Conservation (phyloP, 140 eudicot genomes). For the Artemisia princeps region DNA sequence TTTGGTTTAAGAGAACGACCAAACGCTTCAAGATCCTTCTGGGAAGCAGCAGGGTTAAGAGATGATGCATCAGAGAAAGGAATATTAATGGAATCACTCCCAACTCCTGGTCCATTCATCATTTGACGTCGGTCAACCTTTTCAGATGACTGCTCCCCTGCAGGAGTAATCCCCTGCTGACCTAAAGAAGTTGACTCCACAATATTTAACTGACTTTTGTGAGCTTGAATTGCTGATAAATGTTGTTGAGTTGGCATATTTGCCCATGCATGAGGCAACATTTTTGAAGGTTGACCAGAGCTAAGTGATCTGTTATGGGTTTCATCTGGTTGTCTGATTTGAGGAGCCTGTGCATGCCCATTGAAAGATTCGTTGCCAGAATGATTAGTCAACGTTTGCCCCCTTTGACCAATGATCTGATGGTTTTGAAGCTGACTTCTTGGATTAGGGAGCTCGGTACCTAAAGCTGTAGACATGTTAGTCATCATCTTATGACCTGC, state of each 20-base stretch:
- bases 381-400: no score
- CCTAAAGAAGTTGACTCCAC: constrained; percentile 43
- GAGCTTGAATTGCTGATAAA: constrained; percentile 31
- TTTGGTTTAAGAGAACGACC: constrained; percentile 71
- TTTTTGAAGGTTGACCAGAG: constrained; percentile 27
- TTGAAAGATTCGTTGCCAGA: constrained; percentile 29
- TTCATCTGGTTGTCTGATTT: constrained; percentile 30
- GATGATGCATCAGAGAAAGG: constrained; percentile 37
- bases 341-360: constrained; percentile 30
- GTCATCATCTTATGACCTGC: constrained; percentile 28
- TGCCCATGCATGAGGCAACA: constrained; percentile 36
- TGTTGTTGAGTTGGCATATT: constrained; percentile 45
- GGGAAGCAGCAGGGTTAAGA: constrained; percentile 43
- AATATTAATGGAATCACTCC: constrained; percentile 32
- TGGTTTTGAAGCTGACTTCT: constrained; percentile 52
- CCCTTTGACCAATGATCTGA: constrained; percentile 12
- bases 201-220: constrained; percentile 30
- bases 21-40: constrained; percentile 69
- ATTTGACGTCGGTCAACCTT: constrained; percentile 28
- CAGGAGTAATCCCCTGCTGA: constrained; percentile 27
- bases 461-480: constrained; percentile 34
- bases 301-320: constrained; percentile 19
- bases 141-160: constrained; percentile 32
- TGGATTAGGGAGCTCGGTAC: constrained; percentile 35
- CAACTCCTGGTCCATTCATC: constrained; percentile 30